Base-by-base conservation (phyloP, 495 filamentous ascomycete species). In the Sporormia fimetaria region DNA sequence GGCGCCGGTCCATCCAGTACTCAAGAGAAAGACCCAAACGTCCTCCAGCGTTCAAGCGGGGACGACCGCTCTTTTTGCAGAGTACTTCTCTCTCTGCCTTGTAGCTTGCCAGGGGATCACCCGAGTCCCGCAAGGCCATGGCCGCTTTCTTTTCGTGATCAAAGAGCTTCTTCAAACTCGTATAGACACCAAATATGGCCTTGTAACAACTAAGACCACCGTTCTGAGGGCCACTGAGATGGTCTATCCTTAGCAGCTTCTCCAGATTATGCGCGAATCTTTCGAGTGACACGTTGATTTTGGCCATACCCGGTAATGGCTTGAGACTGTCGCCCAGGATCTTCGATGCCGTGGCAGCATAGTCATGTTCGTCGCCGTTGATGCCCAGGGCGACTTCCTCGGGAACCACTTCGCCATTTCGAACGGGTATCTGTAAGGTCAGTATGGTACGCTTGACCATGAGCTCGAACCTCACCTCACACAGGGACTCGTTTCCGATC, bases 211-310 rank as follows among this genome's bases (percentile, higher is more conserved):
- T 90, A 7, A 94, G 44, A 4, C 46, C 40, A 6, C 46, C 46
- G 14, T 51, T 67, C 22, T 78, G 78, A 5, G 64, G 64, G 15
- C 67, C 62, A 58, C 87, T 88, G 44, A 94, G 67, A 49, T 75
- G 78, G 56, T 98, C 90, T 47, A 92, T 66, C 6, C 66, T 70
- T 1, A 82, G 80, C 28, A 96, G 64, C 47, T 80, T 73, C 52
- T 83, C 79, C 31, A 98, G 63, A 60, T 94, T 95, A 28, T 67
- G 70, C 14, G 81, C 76, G 57, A 96, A 96, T 3, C 64, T 63
- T 15, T 75, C 70, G 16, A 93, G 63, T 21, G 65, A 71, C 44
- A 75, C 80, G 62, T 70, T 71, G 11, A 56, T 47, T 7, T 59
- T 65, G 25, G 57, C 44, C 21, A 61, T 57, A 1, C 54, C 65